phyloP scores from a whole-genome alignment of 768 basidiomycete species.

The Pleurotus citrinopileatus region DNA sequence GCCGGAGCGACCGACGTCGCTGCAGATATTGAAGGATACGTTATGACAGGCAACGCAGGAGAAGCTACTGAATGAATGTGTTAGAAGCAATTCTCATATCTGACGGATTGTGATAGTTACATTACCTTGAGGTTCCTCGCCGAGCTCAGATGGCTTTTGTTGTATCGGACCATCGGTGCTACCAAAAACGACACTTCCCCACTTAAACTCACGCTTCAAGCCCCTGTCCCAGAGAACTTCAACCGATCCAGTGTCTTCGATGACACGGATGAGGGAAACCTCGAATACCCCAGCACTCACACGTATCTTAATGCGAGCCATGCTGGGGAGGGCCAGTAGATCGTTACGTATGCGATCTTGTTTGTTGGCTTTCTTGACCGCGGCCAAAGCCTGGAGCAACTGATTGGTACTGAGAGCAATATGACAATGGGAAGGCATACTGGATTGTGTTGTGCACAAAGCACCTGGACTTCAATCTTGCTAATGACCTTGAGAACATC shows the following conservation, averaged over 20 bases:
- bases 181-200: conserved; percentile 80
- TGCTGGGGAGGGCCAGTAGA: conserved; percentile 63
- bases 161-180: conserved; percentile 67
- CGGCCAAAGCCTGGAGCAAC: conserved; percentile 58
- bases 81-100: conserved; percentile 5
- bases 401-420: conserved; percentile 5
- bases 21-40: conserved; percentile 28
- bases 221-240: conserved; percentile 82
- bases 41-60: conserved; percentile 24
- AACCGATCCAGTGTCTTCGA: conserved; percentile 67
- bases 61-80: conserved; percentile 14
- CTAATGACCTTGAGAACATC: conserved; percentile 64
- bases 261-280: conserved; percentile 70
- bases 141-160: conserved; percentile 64
- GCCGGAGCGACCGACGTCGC: conserved; percentile 18
- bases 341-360: conserved; percentile 71
- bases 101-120: conserved; percentile 9
- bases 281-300: conserved; percentile 85
- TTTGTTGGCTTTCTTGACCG: conserved; percentile 72
- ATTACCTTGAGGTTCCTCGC: conserved; percentile 47
- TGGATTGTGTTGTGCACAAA: conserved; percentile 90
- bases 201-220: conserved; percentile 75
- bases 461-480: conserved; percentile 70
- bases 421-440: conserved; percentile 35
- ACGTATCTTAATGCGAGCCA: conserved; percentile 81